These are phyloP conservation scores for Flaveria robusta DNA, from an alignment of 129 eudicot species.

Conservation along the genomic window DNA sequence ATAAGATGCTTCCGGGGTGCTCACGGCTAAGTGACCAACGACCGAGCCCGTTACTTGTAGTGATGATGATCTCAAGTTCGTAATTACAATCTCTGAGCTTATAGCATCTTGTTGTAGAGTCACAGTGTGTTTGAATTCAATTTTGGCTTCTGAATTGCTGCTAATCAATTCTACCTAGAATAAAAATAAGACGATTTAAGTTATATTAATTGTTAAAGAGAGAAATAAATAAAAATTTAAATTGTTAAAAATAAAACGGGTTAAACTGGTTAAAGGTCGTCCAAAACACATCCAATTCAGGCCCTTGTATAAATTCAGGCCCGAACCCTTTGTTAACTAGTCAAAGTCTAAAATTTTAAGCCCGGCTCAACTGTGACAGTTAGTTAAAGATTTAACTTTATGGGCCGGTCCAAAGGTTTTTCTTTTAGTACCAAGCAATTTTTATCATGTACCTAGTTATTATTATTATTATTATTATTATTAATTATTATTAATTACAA, in stretches of 20 bases:
- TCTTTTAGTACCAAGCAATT: too few species aligned
- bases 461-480: too few species aligned
- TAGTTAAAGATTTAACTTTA: too few species aligned
- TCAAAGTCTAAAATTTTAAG: too few species aligned
- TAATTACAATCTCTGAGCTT: conserved; percentile 57
- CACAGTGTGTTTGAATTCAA: conserved; percentile 59
- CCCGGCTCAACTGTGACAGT: too few species aligned
- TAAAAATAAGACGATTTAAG: background rate
- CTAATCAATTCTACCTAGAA: conserved; percentile 67
- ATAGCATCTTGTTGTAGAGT: conserved; percentile 56
- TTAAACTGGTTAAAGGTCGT: background rate
- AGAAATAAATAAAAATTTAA: background rate
- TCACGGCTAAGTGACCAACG: conserved; percentile 72
- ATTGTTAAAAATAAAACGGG: background rate
- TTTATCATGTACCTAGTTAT: too few species aligned
- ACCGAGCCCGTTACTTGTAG: conserved; percentile 61
- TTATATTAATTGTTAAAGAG: too few species aligned
- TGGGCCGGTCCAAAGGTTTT: too few species aligned
- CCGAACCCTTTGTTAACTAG: background rate
- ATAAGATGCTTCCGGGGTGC: conserved; percentile 88
- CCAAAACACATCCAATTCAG: background rate
- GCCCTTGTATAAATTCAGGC: background rate
- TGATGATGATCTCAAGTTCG: conserved; percentile 51
- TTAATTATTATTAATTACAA: too few species aligned
- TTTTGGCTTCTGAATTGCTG: conserved; percentile 41